phyloP scores from a whole-genome alignment of 2,329 filamentous ascomycete genomes.

The Ceratocystis huliohia region DNA sequence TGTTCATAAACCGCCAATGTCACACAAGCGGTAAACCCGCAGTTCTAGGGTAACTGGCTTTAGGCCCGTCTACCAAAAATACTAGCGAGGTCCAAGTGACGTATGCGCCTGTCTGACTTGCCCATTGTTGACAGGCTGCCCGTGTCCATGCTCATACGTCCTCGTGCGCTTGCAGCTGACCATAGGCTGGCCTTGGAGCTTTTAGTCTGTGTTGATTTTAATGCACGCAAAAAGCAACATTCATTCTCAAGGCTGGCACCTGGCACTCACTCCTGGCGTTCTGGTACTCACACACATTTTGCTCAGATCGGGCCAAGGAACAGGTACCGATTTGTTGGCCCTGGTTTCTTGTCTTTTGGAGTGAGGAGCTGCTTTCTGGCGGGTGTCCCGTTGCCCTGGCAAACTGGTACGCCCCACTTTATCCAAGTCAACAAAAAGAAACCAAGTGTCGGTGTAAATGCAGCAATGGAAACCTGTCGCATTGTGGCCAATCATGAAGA shows the following conservation, averaged over 20 bases:
- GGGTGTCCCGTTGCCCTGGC: constrained; percentile 4
- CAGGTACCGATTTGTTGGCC: constrained; percentile 4
- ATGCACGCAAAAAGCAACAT: neutral
- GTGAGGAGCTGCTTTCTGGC: neutral
- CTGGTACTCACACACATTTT: neutral
- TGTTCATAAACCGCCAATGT: neutral
- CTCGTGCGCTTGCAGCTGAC: neutral
- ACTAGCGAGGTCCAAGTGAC: neutral
- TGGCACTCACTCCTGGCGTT: neutral
- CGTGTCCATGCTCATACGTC: no score
- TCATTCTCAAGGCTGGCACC: no score
- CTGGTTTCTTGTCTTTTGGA: neutral
- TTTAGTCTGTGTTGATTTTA: neutral
- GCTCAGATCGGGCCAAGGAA: neutral
- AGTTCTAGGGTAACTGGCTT: neutral
- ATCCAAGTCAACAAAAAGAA: constrained; percentile 9
- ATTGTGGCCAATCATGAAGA: neutral
- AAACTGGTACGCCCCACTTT: constrained; percentile 7
- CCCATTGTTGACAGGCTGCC: no score
- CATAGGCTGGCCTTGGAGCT: neutral
- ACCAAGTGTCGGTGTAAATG: constrained; percentile 4
- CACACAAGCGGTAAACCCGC: neutral
- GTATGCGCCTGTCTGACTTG: neutral
- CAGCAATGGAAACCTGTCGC: neutral
- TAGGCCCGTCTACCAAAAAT: neutral